Percentiles rank a stretch among this genome's conserved stretches.
Conservation (phyloP, 129 eudicot species). For the Escallonia herrerae region DNA sequence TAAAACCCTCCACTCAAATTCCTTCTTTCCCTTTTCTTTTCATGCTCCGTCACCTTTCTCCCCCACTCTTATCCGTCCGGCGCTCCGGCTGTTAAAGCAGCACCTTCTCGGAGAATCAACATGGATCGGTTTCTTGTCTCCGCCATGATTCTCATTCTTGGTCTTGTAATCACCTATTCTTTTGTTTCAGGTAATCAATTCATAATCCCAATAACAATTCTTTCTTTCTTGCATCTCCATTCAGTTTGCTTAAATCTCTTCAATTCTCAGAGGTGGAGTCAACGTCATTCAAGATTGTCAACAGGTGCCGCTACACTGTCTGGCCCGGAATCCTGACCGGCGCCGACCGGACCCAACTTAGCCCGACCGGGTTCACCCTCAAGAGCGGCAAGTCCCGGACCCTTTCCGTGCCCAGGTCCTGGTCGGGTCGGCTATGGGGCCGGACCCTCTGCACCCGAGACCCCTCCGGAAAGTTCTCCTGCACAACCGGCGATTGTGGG, state of each 20-base stretch:
- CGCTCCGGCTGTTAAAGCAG: background rate
- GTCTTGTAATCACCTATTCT: slow-evolving; percentile 16
- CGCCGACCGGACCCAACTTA: slow-evolving; percentile 43
- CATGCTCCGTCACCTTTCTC: background rate
- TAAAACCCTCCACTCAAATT: background rate
- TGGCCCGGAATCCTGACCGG: slow-evolving; percentile 97
- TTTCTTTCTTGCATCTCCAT: background rate
- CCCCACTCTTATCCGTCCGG: background rate
- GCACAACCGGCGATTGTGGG: slow-evolving; percentile 80
- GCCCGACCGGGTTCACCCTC: slow-evolving; percentile 57
- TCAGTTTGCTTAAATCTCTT: background rate
- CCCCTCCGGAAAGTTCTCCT: slow-evolving; percentile 42
- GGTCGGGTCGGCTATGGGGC: slow-evolving; percentile 97
- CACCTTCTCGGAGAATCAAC: slow-evolving; percentile 1
- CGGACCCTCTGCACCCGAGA: slow-evolving; percentile 52
- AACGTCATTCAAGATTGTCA: slow-evolving; percentile 60
- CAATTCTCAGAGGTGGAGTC: slow-evolving; percentile 36
- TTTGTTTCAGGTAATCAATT: slow-evolving; percentile 29
- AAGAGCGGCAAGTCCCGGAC: slow-evolving; percentile 54
- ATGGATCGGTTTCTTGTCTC: slow-evolving; percentile 29
- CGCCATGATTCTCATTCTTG: slow-evolving; percentile 11
- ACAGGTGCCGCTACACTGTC: slow-evolving; percentile 65
- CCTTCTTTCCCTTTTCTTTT: background rate
- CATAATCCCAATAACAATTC: background rate
- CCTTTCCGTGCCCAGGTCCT: slow-evolving; percentile 42